phyloP scores from a whole-genome alignment of 2,329 filamentous ascomycete species.

The Passalora sequoiae region DNA sequence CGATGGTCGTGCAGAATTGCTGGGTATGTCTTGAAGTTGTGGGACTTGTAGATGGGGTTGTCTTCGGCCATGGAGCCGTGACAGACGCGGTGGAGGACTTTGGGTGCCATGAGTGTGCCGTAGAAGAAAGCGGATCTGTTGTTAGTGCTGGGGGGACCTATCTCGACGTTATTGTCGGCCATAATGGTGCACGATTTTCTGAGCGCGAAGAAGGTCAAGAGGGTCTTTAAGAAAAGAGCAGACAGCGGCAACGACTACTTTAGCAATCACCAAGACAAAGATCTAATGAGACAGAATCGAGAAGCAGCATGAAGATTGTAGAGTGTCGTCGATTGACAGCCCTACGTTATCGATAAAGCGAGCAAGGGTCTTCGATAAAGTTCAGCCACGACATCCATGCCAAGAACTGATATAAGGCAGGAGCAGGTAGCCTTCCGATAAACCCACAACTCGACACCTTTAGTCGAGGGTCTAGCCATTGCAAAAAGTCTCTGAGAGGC shows the following conservation, averaged over 20 bases:
- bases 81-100: conserved; percentile 80
- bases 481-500: too few relatives aligned
- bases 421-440: too few relatives aligned
- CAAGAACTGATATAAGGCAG: not conserved
- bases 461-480: too few relatives aligned
- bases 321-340: not conserved
- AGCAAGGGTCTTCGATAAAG: not conserved
- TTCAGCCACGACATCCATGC: not conserved
- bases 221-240: not conserved
- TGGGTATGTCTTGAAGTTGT: conserved; percentile 60
- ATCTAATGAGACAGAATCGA: not conserved
- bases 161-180: not conserved
- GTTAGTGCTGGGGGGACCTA: not conserved
- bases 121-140: conserved; percentile 59
- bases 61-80: conserved; percentile 55
- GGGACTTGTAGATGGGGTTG: conserved; percentile 42
- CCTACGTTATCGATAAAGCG: not conserved
- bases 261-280: not conserved
- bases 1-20: conserved; percentile 70
- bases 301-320: not conserved
- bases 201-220: not conserved
- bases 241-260: not conserved
- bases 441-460: too few relatives aligned
- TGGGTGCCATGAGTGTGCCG: conserved; percentile 72
- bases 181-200: too few relatives aligned